A percentile compares a stretch with the other conserved stretches of the same genome.
phyloP scores from a whole-genome alignment of 2,329 filamentous ascomycete species.

The Alternaria dauci region DNA sequence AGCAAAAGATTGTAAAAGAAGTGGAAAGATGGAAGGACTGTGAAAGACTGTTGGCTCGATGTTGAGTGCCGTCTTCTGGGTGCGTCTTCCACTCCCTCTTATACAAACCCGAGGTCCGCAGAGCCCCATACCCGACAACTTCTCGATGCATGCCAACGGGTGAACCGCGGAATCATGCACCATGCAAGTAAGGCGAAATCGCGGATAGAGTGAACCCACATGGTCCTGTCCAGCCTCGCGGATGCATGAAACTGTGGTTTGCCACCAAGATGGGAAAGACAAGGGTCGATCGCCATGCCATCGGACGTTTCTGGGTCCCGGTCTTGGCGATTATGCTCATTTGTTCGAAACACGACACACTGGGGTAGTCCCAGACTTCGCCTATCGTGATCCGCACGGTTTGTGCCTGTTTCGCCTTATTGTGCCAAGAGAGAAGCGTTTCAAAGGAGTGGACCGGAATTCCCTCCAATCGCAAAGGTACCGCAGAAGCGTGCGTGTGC shows the following conservation, averaged over 20 bases:
- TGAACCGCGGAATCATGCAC: slow-evolving; percentile 1
- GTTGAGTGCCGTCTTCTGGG: slow-evolving; percentile 22
- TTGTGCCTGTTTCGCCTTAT: slow-evolving; percentile 10
- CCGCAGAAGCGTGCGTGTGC: background rate
- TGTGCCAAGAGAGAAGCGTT: slow-evolving; percentile 12
- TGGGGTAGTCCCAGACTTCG: slow-evolving; percentile 18
- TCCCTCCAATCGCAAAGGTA: slow-evolving; percentile 9
- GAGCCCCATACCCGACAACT: background rate
- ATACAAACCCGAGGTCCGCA: slow-evolving; percentile 15
- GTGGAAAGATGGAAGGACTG: slow-evolving; percentile 14
- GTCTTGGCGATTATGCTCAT: slow-evolving; percentile 16
- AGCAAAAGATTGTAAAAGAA: slow-evolving; percentile 25
- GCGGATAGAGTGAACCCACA: slow-evolving; percentile 16
- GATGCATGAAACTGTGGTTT: slow-evolving; percentile 18
- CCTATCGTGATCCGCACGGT: slow-evolving; percentile 14
- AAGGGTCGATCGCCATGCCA: slow-evolving; percentile 17
- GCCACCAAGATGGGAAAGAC: slow-evolving; percentile 10
- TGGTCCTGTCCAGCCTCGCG: slow-evolving; percentile 7
- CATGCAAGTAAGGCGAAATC: slow-evolving; percentile 1
- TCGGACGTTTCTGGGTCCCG: slow-evolving; percentile 8
- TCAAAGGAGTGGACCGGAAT: slow-evolving; percentile 11
- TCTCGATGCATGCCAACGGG: background rate
- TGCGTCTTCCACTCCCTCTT: slow-evolving; percentile 16
- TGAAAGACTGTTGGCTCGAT: slow-evolving; percentile 28
- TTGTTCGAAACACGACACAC: slow-evolving; percentile 29